These are phyloP conservation scores for Reutealis trisperma DNA, from an alignment of 345 rosid species.

Conservation along the genomic window DNA sequence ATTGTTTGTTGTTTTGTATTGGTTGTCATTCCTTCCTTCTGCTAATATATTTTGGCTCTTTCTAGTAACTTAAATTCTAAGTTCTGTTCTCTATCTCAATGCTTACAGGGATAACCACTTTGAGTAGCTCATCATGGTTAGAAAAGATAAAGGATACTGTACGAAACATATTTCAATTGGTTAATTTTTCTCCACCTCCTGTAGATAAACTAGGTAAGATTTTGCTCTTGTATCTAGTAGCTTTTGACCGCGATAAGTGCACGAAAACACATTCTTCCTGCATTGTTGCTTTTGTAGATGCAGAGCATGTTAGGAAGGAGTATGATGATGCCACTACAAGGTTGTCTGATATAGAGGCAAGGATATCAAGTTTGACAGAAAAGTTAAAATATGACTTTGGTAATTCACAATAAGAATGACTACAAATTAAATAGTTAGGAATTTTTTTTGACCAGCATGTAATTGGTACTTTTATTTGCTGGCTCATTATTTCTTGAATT, in stretches of 20 bases:
- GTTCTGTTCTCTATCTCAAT: background rate
- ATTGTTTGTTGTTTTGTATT: background rate
- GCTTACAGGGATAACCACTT: constrained; percentile 40
- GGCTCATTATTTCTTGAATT: constrained; percentile 1
- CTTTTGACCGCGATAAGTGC: background rate
- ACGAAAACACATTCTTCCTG: constrained; percentile 1
- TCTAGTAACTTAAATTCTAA: background rate
- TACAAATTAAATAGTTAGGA: background rate
- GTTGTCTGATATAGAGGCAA: constrained; percentile 74
- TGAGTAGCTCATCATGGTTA: constrained; percentile 66
- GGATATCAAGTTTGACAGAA: constrained; percentile 70
- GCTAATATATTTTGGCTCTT: background rate
- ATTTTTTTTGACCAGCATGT: background rate
- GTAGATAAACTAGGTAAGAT: constrained; percentile 66
- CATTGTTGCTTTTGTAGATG: constrained; percentile 50
- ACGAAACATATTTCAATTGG: constrained; percentile 36
- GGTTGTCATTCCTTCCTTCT: background rate
- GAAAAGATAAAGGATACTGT: constrained; percentile 39
- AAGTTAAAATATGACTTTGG: constrained; percentile 90
- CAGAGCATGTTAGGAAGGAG: constrained; percentile 70
- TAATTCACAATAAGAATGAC: constrained; percentile 19
- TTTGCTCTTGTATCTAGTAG: background rate
- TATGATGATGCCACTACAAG: constrained; percentile 68
- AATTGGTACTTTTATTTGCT: background rate
- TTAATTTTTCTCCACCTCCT: constrained; percentile 68